phyloP scores from a whole-genome alignment of 768 basidiomycete genomes.

The Tricholoma sp. region DNA sequence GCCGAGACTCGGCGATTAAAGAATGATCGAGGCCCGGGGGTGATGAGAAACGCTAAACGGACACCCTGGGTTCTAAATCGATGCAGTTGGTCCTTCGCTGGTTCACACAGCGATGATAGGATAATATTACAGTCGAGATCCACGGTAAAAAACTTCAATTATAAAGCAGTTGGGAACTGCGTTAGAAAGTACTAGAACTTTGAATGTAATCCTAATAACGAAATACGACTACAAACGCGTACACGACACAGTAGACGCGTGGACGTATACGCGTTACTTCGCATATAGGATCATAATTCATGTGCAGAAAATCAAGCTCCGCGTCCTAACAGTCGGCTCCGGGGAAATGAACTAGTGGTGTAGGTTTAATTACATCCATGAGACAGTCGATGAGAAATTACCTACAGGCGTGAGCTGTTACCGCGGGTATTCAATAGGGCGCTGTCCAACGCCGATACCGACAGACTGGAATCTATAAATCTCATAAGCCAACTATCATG shows the following conservation, averaged over 20 bases:
- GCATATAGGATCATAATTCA: background rate
- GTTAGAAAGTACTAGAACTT: conserved; percentile 17
- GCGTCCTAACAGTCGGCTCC: conserved; percentile 30
- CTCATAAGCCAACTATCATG: background rate
- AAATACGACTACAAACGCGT: conserved; percentile 10
- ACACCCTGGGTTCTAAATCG: background rate
- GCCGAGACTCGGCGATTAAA: background rate
- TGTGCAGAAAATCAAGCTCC: conserved; percentile 4
- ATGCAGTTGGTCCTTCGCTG: background rate
- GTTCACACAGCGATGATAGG: background rate
- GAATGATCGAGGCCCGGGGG: conserved; percentile 5
- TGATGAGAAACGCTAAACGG: background rate
- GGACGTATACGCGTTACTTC: background rate
- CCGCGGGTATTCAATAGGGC: conserved; percentile 73
- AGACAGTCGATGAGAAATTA: conserved; percentile 11
- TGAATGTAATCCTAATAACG: conserved; percentile 9
- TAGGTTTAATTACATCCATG: background rate
- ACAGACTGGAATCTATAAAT: conserved; percentile 61
- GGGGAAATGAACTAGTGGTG: conserved; percentile 29
- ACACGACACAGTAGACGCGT: background rate
- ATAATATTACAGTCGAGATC: no score
- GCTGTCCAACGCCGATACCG: conserved; percentile 76
- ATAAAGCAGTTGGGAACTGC: background rate
- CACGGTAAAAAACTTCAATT: background rate
- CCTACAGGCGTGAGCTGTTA: conserved; percentile 67